These are phyloP conservation scores for Cladosporium phlei DNA, from an alignment of 2,329 filamentous ascomycete species.

Conservation along the genomic window DNA sequence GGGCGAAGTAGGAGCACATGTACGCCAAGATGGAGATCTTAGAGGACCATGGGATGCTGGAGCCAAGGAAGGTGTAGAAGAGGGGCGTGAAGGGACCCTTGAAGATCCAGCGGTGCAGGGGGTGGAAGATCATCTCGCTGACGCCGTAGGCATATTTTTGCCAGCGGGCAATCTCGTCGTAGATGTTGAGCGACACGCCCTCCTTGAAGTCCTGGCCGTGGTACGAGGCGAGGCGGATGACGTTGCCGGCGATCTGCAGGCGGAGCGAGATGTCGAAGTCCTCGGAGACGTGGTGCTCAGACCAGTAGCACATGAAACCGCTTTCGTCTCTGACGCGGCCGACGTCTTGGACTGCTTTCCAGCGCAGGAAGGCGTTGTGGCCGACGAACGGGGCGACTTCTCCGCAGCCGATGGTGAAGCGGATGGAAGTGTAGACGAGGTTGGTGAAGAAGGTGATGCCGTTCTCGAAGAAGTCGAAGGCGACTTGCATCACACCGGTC, in stretches of 20 bases:
- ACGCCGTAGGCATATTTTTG: slow-evolving; percentile 70
- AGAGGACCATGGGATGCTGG: slow-evolving; percentile 58
- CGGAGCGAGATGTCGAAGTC: slow-evolving; percentile 73
- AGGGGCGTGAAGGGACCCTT: slow-evolving; percentile 64
- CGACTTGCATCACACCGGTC: slow-evolving; percentile 73
- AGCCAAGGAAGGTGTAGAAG: slow-evolving; percentile 57
- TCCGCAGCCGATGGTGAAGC: slow-evolving; percentile 64
- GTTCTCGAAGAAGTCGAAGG: slow-evolving; percentile 67
- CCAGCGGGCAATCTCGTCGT: slow-evolving; percentile 68
- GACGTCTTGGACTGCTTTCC: slow-evolving; percentile 59
- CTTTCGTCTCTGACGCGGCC: slow-evolving; percentile 57
- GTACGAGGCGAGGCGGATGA: slow-evolving; percentile 65
- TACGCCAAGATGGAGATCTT: slow-evolving; percentile 69
- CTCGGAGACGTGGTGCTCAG: slow-evolving; percentile 69
- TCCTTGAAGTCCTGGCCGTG: slow-evolving; percentile 67
- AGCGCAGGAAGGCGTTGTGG: slow-evolving; percentile 70
- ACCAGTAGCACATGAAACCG: slow-evolving; percentile 67
- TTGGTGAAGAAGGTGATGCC: slow-evolving; percentile 76
- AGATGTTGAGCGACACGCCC: slow-evolving; percentile 67
- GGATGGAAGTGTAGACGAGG: slow-evolving; percentile 69
- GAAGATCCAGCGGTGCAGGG: slow-evolving; percentile 57
- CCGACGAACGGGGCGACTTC: slow-evolving; percentile 73
- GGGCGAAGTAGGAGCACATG: slow-evolving; percentile 67
- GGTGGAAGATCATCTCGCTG: slow-evolving; percentile 67
- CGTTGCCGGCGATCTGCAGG: slow-evolving; percentile 65